Base-by-base conservation (phyloP, 192 early-diverging fungal genomes). In the Martensiomyces pterosporus region DNA sequence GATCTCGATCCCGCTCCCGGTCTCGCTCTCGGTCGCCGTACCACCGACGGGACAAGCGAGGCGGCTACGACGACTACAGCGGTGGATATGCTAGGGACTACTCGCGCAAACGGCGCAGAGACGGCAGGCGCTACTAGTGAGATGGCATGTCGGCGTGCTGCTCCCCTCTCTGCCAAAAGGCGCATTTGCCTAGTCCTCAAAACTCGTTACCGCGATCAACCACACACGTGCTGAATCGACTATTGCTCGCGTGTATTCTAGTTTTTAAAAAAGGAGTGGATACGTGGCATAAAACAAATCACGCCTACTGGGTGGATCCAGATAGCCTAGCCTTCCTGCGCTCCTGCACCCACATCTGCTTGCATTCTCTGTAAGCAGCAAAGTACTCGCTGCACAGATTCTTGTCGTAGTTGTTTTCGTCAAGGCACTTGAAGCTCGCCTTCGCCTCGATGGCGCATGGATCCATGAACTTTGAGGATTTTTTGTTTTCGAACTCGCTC, bases 391-490 rank as follows among this genome's bases (percentile, higher is more conserved):
- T 44, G 42, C 73, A 76, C 14, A 47, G 17, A 14, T 49, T 38
- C 26, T 60, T 63, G 46, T 76, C 55, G 38, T 68, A 64, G 34
- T 76, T 63, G 53, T 60, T 64, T 12, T 60, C 47, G 17, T 76
- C 73, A 1, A 76, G 54, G 13, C 73, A 76, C 34, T 69, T 60
- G 47, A 47, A 56, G 39, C 73, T 76, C 26, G 49, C 57, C 40
- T 59, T 58, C 35, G 65, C 51, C 27, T 76, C 73, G 13, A 68
- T 59, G 9, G 54, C 65, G 22, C 73, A 75, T 2, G 72, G 72
- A 29, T 75, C 64, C 55, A 75, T 41, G 41, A 62, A 75, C 37
- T 53, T 58, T 43, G 60, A 60, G 3, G 72, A 47, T n/a, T 45
- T 62, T 49, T 75, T 75, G 39, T 46, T 60, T 27, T 68, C 55